Evolutionary conservation across 306 rosid genomes (phyloP).

Genomic region (Argentina anserina): DNA sequence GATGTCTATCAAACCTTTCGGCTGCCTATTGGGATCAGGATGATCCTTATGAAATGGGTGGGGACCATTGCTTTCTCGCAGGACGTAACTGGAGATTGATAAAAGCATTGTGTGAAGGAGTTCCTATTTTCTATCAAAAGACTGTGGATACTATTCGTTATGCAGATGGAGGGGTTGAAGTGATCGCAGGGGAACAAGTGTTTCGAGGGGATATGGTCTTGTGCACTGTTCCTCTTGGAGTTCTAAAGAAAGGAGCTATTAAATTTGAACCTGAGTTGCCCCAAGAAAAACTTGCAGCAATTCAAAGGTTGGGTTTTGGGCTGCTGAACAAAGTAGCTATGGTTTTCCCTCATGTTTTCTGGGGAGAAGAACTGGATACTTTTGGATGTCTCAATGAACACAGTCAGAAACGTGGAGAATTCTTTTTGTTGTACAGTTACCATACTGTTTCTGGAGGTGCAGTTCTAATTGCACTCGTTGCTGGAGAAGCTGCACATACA

Average conservation of each 20-base stretch:
- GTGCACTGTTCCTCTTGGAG: constrained; percentile 96
- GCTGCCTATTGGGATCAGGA: constrained; percentile 96
- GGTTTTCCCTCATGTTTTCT: constrained; percentile 86
- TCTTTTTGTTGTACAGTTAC: constrained; percentile 80
- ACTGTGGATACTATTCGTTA: constrained; percentile 56
- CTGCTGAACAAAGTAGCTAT: constrained; percentile 88
- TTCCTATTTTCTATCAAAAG: constrained; percentile 77
- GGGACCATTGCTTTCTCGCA: constrained; percentile 95
- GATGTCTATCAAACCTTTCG: constrained; percentile 88
- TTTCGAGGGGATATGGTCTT: constrained; percentile 70
- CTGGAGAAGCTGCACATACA: constrained; percentile 92
- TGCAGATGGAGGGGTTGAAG: constrained; percentile 70
- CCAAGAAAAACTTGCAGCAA: constrained; percentile 66
- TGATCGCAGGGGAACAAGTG: constrained; percentile 64
- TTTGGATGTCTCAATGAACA: constrained; percentile 84
- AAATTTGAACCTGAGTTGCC: constrained; percentile 81
- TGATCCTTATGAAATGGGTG: constrained; percentile 97
- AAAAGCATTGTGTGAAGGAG: constrained; percentile 68
- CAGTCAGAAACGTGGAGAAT: constrained; percentile 75
- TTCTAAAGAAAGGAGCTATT: constrained; percentile 60
- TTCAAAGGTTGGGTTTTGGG: constrained; percentile 90
- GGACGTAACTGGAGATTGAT: constrained; percentile 90
- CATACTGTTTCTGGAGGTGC: constrained; percentile 97
- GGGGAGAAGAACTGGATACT: constrained; percentile 95
- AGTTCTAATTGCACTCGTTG: constrained; percentile 78